Evolutionary conservation across 352 stramenopile species (phyloP), one percentile per base, ranked within the genome.

Genomic region (Pythium phragmiticola): DNA sequence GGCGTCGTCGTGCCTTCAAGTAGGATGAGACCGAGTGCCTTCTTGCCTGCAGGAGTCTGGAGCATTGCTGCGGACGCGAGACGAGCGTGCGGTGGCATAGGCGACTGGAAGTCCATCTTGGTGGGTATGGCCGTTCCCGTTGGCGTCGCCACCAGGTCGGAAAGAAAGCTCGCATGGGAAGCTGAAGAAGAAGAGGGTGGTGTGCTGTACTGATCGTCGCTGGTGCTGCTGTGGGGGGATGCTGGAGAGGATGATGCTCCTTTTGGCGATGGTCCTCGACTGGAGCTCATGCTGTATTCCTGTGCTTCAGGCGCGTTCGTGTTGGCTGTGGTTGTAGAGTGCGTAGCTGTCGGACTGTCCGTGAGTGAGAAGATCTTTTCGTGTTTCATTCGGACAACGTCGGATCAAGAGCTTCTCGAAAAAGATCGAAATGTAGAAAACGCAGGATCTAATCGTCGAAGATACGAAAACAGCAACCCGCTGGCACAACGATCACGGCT

Each of bases 41-140:
- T 65, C 36, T 68, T 62, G 13, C 56, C 65, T 2, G 58, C 56
- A 2, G 56, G 33, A 8, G 59, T 66, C 33, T 59, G 50, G 2
- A 72, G 36, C 56, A 72, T 51, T 7, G 60, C 55, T 0, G 50
- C 47, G 2, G 65, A 63, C 2, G 66, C 66, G 4, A 69, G 57
- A 36, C 66, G 60, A 4, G 66, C 66, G 16, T 73, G 66, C 3
- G 66, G 66, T 12, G 39, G 59, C 56, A 70, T 63, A 7, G 66
- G 66, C 5, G 66, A 73, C 37, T 73, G 66, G 56, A 73, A 73
- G 43, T 73, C 66, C 60, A 73, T 57, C 41, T 69, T 73, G 4
- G 60, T 58, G 1, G 60, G 51, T 4, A 69, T 48, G 3, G 23
- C 33, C 4, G 60, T 57, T 9, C 56, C 57, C 2, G 66, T 73